Base-by-base conservation (phyloP, 1,139 yeast species). In the Ogataea hybrid region DNA sequence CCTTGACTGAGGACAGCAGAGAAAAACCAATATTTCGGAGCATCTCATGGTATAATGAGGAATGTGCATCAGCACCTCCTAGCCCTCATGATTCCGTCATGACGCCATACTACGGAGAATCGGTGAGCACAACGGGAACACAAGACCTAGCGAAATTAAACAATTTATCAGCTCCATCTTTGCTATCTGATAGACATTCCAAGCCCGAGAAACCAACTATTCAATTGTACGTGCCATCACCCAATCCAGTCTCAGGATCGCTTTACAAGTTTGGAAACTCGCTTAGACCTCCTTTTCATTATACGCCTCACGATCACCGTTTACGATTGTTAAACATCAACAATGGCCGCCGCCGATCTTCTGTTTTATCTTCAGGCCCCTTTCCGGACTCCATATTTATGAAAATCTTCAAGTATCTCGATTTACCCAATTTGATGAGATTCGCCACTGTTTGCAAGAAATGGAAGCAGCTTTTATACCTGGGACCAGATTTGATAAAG, bases 401-500 rank as follows among this genome's bases (percentile, higher is more conserved):
- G 21, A 65, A 65, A 42, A 72, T 80, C 2, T 81, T 83, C 51
- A 72, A 73, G 39, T 67, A 68, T 44, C 59, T 82, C 39, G 68
- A 74, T 6, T 62, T 83, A 28, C 80, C 80, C 1, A 73, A 73
- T 10, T 61, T 81, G 44, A 79, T 82, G 85, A 73, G 68, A 52
- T 56, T 79, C 49, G 64, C 83, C 41, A 52, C 70, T 3, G 77
- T 82, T 30, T 77, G 82, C 54, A 68, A 74, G 47, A 70, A 83
- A 54, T 83, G 89, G 89, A 69, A 84, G 49, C 85, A 81, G 50
- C 63, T 83, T 35, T 60, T 81, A n/a, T 74, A 75, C 48, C 69
- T 75, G 25, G 79, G 83, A 0, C 77, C 79, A 1, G 69, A 69
- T 15, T 63, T 83, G 32, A 73, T 75, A 52, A 68, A 65, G 14